Conservation (phyloP, 1,284 basidiomycete genomes). For the Tilletia indica region DNA sequence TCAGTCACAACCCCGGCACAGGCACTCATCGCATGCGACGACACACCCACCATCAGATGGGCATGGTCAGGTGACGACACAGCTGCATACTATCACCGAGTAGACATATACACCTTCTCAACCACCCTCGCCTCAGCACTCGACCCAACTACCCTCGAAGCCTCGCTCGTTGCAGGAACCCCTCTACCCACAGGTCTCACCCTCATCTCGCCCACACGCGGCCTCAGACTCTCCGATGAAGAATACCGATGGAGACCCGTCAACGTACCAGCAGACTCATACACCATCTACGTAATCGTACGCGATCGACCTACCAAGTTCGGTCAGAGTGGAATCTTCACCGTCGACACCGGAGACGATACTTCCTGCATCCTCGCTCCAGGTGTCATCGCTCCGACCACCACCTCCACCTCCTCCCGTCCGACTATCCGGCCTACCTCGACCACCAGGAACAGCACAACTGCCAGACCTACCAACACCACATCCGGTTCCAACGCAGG, state of each 20-base stretch:
- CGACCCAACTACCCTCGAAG: background rate
- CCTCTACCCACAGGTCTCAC: background rate
- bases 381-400: background rate
- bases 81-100: conserved; percentile 9
- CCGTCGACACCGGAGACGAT: background rate
- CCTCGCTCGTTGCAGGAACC: background rate
- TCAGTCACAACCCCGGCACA: background rate
- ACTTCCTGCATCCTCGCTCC: conserved; percentile 3
- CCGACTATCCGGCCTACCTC: background rate
- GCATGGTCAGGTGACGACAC: conserved; percentile 8
- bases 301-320: conserved; percentile 6
- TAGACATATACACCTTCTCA: conserved; percentile 6
- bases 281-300: conserved; percentile 14
- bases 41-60: background rate
- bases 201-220: conserved; percentile 11
- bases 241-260: conserved; percentile 11
- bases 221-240: conserved; percentile 6
- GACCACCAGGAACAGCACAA: background rate
- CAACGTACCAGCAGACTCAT: background rate
- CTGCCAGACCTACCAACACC: too few relatives aligned
- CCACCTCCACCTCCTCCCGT: background rate
- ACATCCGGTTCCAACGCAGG: background rate
- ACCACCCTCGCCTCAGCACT: background rate
- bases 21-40: conserved; percentile 6
- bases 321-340: conserved; percentile 16